Evolutionary conservation across 768 basidiomycete species (phyloP).

Genomic region (Termitomyces sp.): DNA sequence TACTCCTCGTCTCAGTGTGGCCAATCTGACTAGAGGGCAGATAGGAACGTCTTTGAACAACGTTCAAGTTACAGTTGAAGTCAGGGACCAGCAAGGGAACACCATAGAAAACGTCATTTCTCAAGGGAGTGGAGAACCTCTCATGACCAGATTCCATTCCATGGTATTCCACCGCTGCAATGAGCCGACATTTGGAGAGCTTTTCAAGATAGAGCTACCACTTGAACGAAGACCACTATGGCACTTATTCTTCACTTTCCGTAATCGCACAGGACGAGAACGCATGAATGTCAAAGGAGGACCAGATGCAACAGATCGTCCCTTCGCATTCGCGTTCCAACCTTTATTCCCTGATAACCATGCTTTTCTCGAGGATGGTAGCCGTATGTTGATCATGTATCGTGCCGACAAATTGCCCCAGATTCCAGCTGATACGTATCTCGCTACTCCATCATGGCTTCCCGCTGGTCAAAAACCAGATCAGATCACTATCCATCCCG

Average conservation of each 20-base stretch:
- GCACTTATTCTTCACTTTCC: constrained; percentile 94
- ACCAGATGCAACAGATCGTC: constrained; percentile 51
- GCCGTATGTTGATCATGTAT: constrained; percentile 81
- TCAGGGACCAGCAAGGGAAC: constrained; percentile 67
- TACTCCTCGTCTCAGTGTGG: constrained; percentile 52
- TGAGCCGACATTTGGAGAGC: constrained; percentile 88
- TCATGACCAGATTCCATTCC: constrained; percentile 78
- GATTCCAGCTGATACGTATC: constrained; percentile 66
- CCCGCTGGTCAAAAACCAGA: constrained; percentile 54
- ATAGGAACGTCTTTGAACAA: constrained; percentile 56
- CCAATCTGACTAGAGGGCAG: constrained; percentile 53
- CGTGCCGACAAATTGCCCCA: constrained; percentile 67
- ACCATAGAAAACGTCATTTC: constrained; percentile 69
- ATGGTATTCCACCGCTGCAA: constrained; percentile 87
- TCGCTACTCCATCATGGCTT: constrained; percentile 60
- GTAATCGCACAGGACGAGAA: constrained; percentile 58
- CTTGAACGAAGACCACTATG: constrained; percentile 63
- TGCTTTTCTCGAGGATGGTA: constrained; percentile 85
- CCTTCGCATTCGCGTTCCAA: constrained; percentile 91
- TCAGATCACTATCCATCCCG: constrained; percentile 49
- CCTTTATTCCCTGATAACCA: constrained; percentile 76
- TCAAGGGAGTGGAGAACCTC: constrained; percentile 81
- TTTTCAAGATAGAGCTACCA: constrained; percentile 83
- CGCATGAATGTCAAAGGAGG: constrained; percentile 32
- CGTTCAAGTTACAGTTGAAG: constrained; percentile 89